A percentile compares a stretch with the other conserved stretches of the same genome.
phyloP scores from a whole-genome alignment of 768 basidiomycete species.

The Suillus placidus region DNA sequence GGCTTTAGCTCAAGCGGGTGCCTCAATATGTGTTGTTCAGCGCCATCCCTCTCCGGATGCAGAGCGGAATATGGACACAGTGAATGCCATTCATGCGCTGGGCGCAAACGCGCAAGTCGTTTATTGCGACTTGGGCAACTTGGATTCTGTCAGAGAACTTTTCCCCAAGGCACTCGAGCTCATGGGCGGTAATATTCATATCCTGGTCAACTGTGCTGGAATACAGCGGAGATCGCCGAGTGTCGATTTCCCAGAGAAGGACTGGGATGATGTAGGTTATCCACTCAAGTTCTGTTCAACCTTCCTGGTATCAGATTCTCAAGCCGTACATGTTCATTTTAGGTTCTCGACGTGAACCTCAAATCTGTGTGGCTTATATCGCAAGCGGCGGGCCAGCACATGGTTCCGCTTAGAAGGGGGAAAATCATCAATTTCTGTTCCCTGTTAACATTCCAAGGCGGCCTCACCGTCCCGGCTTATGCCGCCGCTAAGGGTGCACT shows the following conservation, averaged over 20 bases:
- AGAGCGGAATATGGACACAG: slow-evolving; percentile 39
- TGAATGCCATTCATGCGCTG: slow-evolving; percentile 38
- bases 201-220: slow-evolving; percentile 72
- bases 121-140: slow-evolving; percentile 58
- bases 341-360: slow-evolving; percentile 88
- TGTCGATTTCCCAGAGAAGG: slow-evolving; percentile 64
- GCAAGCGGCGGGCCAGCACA: slow-evolving; percentile 87
- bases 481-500: slow-evolving; percentile 90
- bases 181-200: slow-evolving; percentile 57
- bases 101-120: slow-evolving; percentile 45
- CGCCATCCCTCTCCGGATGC: slow-evolving; percentile 43
- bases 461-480: slow-evolving; percentile 83
- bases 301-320: slow-evolving; percentile 14
- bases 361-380: slow-evolving; percentile 85
- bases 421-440: slow-evolving; percentile 74
- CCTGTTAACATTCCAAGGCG: slow-evolving; percentile 54
- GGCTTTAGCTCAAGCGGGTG: slow-evolving; percentile 58
- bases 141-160: slow-evolving; percentile 50
- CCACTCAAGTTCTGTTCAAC: slow-evolving; percentile 33
- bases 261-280: slow-evolving; percentile 70
- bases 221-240: slow-evolving; percentile 62
- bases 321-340: slow-evolving; percentile 15
- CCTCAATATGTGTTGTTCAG: slow-evolving; percentile 49
- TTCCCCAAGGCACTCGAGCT: slow-evolving; percentile 50
- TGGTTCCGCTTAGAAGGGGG: slow-evolving; percentile 73